phyloP scores from a whole-genome alignment of 345 rosid species.

The Noccaea bulbosa region DNA sequence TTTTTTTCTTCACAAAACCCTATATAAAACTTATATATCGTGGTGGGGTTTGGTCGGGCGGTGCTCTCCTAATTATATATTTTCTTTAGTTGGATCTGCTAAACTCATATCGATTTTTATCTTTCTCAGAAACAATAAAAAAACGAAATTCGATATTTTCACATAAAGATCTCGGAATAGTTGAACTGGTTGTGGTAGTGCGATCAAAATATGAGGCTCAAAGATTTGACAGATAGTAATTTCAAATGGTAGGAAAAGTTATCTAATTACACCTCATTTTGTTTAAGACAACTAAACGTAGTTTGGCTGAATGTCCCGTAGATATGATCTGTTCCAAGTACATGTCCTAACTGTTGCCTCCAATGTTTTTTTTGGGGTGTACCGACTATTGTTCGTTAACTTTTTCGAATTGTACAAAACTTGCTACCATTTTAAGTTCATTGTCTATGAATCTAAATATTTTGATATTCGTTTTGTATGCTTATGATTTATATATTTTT shows the following conservation, averaged over 20 bases:
- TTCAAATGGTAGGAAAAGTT: neutral
- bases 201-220: neutral
- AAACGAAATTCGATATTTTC: neutral
- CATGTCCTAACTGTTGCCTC: slow-evolving; percentile 5
- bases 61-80: slow-evolving; percentile 33
- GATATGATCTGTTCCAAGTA: neutral
- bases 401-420: too few relatives aligned
- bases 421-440: neutral
- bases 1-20: too few relatives aligned
- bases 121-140: neutral
- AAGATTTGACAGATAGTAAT: neutral
- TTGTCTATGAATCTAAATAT: neutral
- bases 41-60: slow-evolving; percentile 35
- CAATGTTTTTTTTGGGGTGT: too few relatives aligned
- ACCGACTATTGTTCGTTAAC: neutral
- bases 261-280: neutral
- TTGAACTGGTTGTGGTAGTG: neutral
- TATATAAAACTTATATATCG: neutral
- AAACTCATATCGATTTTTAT: neutral
- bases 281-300: neutral
- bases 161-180: neutral
- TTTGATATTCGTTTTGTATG: neutral
- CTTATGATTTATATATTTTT: neutral
- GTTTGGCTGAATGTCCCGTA: neutral
- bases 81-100: neutral